These are phyloP conservation scores for Nothophoma quercina DNA, from an alignment of 2,329 filamentous ascomycete genomes.

Conservation along the genomic window DNA sequence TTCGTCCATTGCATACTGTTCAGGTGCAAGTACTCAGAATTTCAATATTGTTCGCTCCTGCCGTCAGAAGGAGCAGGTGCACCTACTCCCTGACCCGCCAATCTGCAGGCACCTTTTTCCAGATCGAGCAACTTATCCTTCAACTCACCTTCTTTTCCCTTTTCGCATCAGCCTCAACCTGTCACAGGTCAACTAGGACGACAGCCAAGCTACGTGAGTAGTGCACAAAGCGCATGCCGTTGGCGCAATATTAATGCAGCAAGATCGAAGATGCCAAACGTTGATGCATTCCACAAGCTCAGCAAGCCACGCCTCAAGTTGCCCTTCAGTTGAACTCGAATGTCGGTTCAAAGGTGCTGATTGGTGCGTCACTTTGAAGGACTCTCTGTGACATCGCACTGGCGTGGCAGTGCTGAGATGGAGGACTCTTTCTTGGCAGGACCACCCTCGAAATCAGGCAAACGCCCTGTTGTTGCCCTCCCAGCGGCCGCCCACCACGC, in stretches of 20 bases:
- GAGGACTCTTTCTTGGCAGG: constrained; percentile 15
- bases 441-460: constrained; percentile 10
- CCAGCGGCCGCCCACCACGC: constrained; percentile 18
- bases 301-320: constrained; percentile 15
- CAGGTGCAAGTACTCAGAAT: too few species aligned
- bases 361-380: constrained; percentile 14
- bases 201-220: too few species aligned
- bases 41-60: too few species aligned
- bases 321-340: constrained; percentile 2
- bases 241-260: not conserved
- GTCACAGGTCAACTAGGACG: too few species aligned
- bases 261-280: too few species aligned
- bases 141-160: too few species aligned
- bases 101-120: too few species aligned
- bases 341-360: not conserved
- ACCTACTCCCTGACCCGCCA: too few species aligned
- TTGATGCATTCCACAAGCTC: constrained; percentile 1
- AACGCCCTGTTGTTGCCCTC: constrained; percentile 17
- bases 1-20: too few species aligned
- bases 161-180: too few species aligned
- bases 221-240: not conserved
- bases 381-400: constrained; percentile 11
- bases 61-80: too few species aligned
- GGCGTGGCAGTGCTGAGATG: constrained; percentile 9
- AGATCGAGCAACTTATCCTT: too few species aligned